phyloP scores from a whole-genome alignment of 2,329 filamentous ascomycete species.

The Penicillium sp. region DNA sequence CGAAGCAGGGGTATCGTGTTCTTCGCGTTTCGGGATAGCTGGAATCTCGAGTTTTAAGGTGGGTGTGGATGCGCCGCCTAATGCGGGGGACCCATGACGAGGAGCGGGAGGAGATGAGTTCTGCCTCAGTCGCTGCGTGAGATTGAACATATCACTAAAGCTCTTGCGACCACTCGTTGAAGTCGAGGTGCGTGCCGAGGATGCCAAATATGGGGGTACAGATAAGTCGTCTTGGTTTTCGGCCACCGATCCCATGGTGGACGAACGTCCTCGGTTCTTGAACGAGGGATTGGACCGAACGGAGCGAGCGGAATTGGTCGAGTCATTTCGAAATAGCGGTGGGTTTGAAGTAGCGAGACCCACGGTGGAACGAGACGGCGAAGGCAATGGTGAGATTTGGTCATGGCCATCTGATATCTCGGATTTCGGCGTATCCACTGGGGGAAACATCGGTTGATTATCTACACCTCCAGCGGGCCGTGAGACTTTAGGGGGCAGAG shows the following conservation, averaged over 20 bases:
- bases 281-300: slow-evolving; percentile 53
- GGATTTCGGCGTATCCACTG: slow-evolving; percentile 23
- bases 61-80: slow-evolving; percentile 65
- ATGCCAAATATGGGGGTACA: slow-evolving; percentile 60
- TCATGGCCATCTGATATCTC: slow-evolving; percentile 32
- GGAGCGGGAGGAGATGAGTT: slow-evolving; percentile 70
- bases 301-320: slow-evolving; percentile 66
- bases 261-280: slow-evolving; percentile 70
- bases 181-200: slow-evolving; percentile 68
- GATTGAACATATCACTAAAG: slow-evolving; percentile 81
- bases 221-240: slow-evolving; percentile 70
- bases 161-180: slow-evolving; percentile 86
- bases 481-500: slow-evolving; percentile 70
- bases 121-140: slow-evolving; percentile 73
- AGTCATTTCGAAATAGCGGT: slow-evolving; percentile 59
- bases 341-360: slow-evolving; percentile 50
- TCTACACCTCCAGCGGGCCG: slow-evolving; percentile 13
- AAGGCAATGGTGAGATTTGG: slow-evolving; percentile 44
- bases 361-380: slow-evolving; percentile 54
- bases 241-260: slow-evolving; percentile 81
- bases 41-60: slow-evolving; percentile 66
- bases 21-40: slow-evolving; percentile 72
- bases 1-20: slow-evolving; percentile 85
- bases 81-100: slow-evolving; percentile 62
- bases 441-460: slow-evolving; percentile 21